Conservation (phyloP, 345 rosid species). For the Boechera divaricarpa region DNA sequence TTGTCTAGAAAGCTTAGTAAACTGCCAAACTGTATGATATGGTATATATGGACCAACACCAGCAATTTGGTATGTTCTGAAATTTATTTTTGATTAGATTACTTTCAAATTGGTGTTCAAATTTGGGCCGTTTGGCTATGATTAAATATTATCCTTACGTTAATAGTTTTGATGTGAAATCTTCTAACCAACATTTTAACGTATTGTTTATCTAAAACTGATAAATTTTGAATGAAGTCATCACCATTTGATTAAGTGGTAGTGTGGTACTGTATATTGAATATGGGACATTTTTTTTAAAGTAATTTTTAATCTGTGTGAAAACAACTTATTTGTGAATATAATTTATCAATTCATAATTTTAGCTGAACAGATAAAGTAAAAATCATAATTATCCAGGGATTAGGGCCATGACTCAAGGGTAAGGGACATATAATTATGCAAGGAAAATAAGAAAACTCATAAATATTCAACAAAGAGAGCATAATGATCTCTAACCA, state of each 20-base stretch:
- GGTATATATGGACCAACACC: no score
- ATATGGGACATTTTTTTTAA: no score
- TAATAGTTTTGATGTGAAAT: neutral
- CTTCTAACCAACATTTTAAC: neutral
- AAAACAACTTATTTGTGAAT: neutral
- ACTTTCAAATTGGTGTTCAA: neutral
- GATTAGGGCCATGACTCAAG: neutral
- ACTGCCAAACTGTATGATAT: neutral
- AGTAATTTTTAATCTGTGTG: neutral
- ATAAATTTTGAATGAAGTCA: neutral
- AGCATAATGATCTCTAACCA: constrained; percentile 4
- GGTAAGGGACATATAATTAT: constrained; percentile 2
- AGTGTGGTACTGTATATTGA: neutral
- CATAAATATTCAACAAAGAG: constrained; percentile 3
- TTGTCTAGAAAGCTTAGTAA: neutral
- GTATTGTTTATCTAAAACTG: neutral
- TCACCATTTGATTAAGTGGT: neutral
- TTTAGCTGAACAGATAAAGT: neutral
- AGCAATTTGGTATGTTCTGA: no score
- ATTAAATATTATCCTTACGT: neutral
- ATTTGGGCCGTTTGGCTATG: neutral
- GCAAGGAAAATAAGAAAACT: neutral
- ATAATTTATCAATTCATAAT: neutral
- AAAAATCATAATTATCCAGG: neutral
- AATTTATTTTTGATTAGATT: neutral